Evolutionary conservation across 2,329 filamentous ascomycete genomes (phyloP), one percentile per base, ranked within the genome.

Genomic region (Pyricularia sp.): DNA sequence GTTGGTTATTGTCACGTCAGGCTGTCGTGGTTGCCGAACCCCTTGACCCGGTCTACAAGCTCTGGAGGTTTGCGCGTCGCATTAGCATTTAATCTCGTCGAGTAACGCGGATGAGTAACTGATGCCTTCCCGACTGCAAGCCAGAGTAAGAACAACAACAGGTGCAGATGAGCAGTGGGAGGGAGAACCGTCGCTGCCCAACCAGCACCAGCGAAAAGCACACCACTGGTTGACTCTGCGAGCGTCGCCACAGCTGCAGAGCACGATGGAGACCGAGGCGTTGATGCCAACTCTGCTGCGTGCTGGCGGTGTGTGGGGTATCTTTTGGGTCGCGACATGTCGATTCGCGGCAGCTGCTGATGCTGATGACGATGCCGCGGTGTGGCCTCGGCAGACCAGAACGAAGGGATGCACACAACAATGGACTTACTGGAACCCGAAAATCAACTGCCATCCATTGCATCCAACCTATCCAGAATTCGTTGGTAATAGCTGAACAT

Each of bases 11-110:
- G 65, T 71, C 68, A 70, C 69, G 71, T 74, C 72, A 71, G 69
- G 68, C 26, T 9, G 58, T 61, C 58, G 58, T 26, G 69, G 65
- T 68, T 71, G 74, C 73, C 75, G 74, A 68, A 70, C 76, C 74
- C 78, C 77, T 74, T 75, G 77, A 76, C 77, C 78, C 75, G 75
- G 74, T 78, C 77, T 82, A 82, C 78, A 77, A 81, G 78, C 77
- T 78, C 81, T 83, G 72, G 33, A 59, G 65, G 9, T 23, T 61
- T 61, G 31, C 64, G 31, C 25, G 64, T 66, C 64, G 33, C 31
- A 23, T 66, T 42, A 66, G 64, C 25, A 66, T 50, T 6, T n/a
- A n/a, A 50, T 50, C 42, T 50, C 6, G 33, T 50, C n/a, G 14
- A 50, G 42, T 20, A 50, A 50, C 20, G 17, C 42, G 42, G n/a